Conservation (phyloP, 2,329 filamentous ascomycete genomes). For the Colletotrichum sp. region DNA sequence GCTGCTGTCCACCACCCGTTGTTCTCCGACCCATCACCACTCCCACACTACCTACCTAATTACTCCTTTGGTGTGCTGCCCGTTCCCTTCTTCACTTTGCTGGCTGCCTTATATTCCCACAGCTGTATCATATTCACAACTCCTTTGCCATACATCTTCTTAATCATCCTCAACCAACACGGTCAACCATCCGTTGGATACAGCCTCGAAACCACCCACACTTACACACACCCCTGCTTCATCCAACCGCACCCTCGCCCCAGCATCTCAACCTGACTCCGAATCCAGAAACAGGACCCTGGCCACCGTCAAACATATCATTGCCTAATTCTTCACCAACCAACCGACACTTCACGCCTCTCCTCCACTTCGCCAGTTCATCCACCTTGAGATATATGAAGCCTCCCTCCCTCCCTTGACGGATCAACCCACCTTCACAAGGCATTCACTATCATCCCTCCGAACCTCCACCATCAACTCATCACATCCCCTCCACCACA, state of each 20-base stretch:
- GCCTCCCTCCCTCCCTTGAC: constrained; percentile 4
- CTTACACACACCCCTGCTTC: constrained; percentile 9
- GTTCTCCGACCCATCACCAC: constrained; percentile 1
- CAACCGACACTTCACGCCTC: constrained; percentile 1
- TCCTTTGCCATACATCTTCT: neutral
- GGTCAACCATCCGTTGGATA: neutral
- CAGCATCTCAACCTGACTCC: neutral
- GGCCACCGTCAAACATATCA: constrained; percentile 6
- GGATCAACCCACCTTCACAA: neutral
- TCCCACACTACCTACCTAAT: neutral
- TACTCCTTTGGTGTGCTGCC: neutral
- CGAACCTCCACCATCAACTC: neutral
- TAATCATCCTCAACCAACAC: constrained; percentile 6
- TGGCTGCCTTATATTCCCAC: neutral
- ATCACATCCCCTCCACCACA: constrained; percentile 11
- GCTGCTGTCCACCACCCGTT: neutral
- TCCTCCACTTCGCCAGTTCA: neutral
- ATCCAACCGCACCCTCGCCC: constrained; percentile 15
- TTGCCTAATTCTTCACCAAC: constrained; percentile 15
- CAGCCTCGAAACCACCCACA: neutral
- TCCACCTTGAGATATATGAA: constrained; percentile 13
- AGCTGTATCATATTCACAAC: neutral
- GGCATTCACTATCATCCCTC: neutral
- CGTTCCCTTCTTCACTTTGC: neutral
- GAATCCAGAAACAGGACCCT: constrained; percentile 2